Evolutionary conservation across 2,329 filamentous ascomycete species (phyloP), one percentile per base, ranked within the genome.

Genomic region (Pestalotiopsis sp.): DNA sequence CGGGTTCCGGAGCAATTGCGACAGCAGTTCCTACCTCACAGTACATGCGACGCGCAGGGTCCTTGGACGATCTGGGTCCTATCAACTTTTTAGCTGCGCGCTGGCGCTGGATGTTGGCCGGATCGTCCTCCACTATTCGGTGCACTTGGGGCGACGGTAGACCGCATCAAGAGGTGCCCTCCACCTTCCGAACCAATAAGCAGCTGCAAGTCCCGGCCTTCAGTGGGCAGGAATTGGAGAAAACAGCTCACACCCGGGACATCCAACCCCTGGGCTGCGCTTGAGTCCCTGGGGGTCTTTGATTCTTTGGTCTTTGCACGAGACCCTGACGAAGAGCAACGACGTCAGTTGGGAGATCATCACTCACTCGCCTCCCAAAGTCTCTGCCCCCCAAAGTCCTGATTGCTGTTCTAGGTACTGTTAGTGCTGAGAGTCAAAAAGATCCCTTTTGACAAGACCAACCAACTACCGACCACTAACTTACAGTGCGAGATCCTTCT

Each of bases 301-400:
- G 31, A 23, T 36, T 36, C 31, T 36, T 36, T 36, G 31, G 31
- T 27, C 57, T 31, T 60, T 64, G 61, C 61, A 64, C 61, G 39
- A 49, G 61, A 64, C 61, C 61, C 61, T 64, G 61, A 20, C 13
- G n/a, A 45, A 23, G 17, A 9, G 45, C 57, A 62, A 64, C 61
- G 61, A 64, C 61, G 61, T 64, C 61, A 64, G 61, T 64, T 62
- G 31, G 45, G 45, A 52, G 45, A 52, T 52, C 45, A 14, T 36
- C 31, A 39, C 59, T 36, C 27, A 17, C n/a, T 36, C 7, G 31
- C 31, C 31, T 36, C 31, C 31, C 7, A 36, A 36, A 36, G 31
- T 36, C 7, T 9, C 31, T 36, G 31, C 9, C 6, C 41, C 61
- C 61, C 61, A 11, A 49, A 52, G 20, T 12, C 12, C 59, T 31